phyloP scores from a whole-genome alignment of 352 stramenopile genomes.

The Thraustochytrium sp. region DNA sequence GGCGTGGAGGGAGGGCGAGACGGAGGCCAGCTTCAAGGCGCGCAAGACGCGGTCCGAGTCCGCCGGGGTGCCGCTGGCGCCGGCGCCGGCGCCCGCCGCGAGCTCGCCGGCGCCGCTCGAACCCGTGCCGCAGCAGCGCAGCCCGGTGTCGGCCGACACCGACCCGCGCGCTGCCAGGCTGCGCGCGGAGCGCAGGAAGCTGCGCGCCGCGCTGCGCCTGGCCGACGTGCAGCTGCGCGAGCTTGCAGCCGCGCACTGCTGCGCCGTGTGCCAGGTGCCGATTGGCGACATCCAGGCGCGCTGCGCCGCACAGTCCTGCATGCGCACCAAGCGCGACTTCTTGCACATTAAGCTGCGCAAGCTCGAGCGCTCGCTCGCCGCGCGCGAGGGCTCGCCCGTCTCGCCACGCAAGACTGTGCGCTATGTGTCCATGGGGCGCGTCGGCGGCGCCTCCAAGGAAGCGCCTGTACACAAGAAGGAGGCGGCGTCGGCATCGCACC shows the following conservation, averaged over 20 bases:
- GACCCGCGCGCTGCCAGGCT: too few relatives aligned
- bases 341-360: not conserved
- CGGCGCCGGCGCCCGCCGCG: too few relatives aligned
- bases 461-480: too few relatives aligned
- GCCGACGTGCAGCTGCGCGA: constrained; percentile 6
- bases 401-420: not conserved
- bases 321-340: constrained; percentile 16
- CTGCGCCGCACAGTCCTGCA: not conserved
- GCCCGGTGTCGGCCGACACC: too few relatives aligned
- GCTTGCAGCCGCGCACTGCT: not conserved
- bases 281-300: not conserved
- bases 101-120: too few relatives aligned
- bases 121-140: too few relatives aligned
- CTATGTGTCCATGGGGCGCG: not conserved
- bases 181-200: not conserved
- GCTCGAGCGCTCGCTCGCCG: not conserved
- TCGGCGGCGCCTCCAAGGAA: not conserved
- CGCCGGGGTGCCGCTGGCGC: too few relatives aligned
- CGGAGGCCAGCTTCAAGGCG: too few relatives aligned
- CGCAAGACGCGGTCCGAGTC: too few relatives aligned
- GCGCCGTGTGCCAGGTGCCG: not conserved
- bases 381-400: not conserved
- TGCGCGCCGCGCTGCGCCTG: not conserved
- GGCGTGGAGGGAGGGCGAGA: too few relatives aligned
- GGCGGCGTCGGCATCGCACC: too few relatives aligned